Conservation (phyloP, 495 filamentous ascomycete species). For the Sordaria brevicollis region DNA sequence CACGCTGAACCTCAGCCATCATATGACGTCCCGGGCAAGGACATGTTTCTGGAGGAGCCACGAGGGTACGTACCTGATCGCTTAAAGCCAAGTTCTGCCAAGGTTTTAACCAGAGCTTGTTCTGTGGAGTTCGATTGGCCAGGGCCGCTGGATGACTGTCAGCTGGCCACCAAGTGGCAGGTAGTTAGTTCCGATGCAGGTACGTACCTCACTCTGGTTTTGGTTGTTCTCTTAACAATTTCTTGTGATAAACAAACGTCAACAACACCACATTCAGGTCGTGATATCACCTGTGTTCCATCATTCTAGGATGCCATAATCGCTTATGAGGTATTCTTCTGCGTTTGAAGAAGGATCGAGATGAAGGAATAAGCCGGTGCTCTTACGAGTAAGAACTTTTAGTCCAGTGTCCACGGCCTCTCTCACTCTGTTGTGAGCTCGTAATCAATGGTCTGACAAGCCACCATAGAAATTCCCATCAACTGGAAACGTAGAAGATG, state of each 20-base stretch:
- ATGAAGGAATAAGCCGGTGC: neutral
- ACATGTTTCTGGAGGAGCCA: neutral
- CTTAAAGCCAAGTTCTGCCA: neutral
- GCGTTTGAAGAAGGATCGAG: neutral
- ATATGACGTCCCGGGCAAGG: neutral
- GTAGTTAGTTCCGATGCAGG: neutral
- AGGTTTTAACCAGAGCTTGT: neutral
- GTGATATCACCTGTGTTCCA: neutral
- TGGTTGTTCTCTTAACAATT: neutral
- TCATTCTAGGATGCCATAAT: neutral
- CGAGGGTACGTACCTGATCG: neutral
- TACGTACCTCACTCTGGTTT: neutral
- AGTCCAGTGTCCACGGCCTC: neutral
- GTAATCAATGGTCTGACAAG: neutral
- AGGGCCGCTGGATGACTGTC: neutral
- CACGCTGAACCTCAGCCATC: neutral
- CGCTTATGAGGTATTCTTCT: neutral
- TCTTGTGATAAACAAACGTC: neutral
- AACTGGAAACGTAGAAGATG: slow-evolving; percentile 4
- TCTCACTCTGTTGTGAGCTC: neutral
- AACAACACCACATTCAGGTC: neutral
- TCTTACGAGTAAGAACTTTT: neutral
- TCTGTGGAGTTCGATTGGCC: neutral
- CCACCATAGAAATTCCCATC: neutral
- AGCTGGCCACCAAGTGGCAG: neutral